Evolutionary conservation across 495 filamentous ascomycete species (phyloP), one percentile per base, ranked within the genome.

Genomic region (Neurospora sp.): DNA sequence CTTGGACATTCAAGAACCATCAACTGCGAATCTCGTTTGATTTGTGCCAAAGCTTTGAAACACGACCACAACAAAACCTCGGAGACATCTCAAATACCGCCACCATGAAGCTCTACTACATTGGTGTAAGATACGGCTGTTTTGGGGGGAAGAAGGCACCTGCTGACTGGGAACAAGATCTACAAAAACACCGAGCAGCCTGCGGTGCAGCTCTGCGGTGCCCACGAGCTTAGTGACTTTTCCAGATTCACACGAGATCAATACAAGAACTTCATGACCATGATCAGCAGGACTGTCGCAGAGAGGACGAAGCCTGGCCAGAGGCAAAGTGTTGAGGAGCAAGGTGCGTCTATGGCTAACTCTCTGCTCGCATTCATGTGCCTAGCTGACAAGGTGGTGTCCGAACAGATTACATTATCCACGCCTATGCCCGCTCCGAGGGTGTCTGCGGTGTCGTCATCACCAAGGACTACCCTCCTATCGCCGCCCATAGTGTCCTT

Each of bases 401-500:
- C 14, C 7, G 40, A 12, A 73, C 73, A 90, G 89, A 90, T 75
- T 92, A 92, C 84, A 91, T 90, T 70, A 94, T 99, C 83, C 95
- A 99, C 83, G 92, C 90, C 77, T 98, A 97, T 82, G 91, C 88
- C 42, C 93, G 94, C 59, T 90, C 90, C 72, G 93, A 98, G 82
- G 95, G 94, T 75, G 85, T 98, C 75, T 90, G 90, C 73, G 94
- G 91, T 71, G 90, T 98, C 78, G 92, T 97, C 75, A 96, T 98
- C 78, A 91, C 89, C 74, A 90, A 93, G 74, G 92, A 96, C 76
- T 99, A 99, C 83, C 94, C 94, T 31, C 88, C 89, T 38, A 86
- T 96, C 2, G 93, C 95, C 9, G 96, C 96, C n/a, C 96, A 98
- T 82, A 92, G 94, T 80, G 88, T 99, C 42, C 90, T 99, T 68